Evolutionary conservation across 768 basidiomycete genomes (phyloP).

Genomic region (Rhodocollybia butyracea): DNA sequence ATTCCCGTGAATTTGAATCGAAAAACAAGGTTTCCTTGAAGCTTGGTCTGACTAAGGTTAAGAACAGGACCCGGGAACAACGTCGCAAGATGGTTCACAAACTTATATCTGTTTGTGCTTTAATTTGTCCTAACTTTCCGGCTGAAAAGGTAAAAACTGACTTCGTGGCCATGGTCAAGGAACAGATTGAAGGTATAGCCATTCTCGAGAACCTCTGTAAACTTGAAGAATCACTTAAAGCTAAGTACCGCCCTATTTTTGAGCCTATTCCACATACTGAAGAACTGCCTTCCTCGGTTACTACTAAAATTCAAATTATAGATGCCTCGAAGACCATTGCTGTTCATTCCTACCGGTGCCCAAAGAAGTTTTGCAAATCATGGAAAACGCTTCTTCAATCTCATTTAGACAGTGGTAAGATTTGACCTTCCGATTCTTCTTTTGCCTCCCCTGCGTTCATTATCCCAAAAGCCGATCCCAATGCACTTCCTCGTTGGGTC

Average conservation of each 20-base stretch:
- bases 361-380: constrained; percentile 24
- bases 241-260: constrained; percentile 15
- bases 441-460: constrained; percentile 29
- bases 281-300: constrained; percentile 16
- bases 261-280: constrained; percentile 22
- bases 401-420: constrained; percentile 25
- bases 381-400: constrained; percentile 27
- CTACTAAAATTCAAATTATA: constrained; percentile 17
- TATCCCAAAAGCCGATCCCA: constrained; percentile 27
- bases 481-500: constrained; percentile 18
- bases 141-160: too few relatives aligned
- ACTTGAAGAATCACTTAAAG: neutral
- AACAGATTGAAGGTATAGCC: neutral
- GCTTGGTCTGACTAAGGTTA: too few relatives aligned
- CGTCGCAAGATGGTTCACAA: too few relatives aligned
- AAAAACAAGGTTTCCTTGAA: neutral
- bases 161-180: too few relatives aligned
- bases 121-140: too few relatives aligned
- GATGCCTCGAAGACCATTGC: constrained; percentile 18
- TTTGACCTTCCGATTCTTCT: constrained; percentile 19
- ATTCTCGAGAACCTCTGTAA: neutral
- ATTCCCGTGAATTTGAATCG: neutral
- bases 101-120: too few relatives aligned
- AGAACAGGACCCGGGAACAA: neutral
- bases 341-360: constrained; percentile 19